phyloP scores from a whole-genome alignment of 179 eudicot species.

The Beta corolliflora region DNA sequence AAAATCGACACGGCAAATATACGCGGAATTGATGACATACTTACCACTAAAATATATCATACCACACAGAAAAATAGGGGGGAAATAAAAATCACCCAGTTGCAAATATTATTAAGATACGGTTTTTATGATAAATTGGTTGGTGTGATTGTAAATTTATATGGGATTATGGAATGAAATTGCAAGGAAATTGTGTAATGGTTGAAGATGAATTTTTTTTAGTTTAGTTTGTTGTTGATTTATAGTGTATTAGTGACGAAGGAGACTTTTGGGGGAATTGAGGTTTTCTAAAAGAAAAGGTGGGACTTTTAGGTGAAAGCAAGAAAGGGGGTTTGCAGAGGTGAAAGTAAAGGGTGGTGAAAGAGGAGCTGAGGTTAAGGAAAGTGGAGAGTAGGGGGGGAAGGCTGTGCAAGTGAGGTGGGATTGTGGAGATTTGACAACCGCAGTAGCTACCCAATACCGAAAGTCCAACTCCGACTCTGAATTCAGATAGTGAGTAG shows the following conservation, averaged over 20 bases:
- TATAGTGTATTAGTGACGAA: not conserved
- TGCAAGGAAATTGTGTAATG: not conserved
- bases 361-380: not conserved
- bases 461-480: no score
- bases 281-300: not conserved
- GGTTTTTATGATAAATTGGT: no score
- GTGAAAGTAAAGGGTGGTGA: not conserved
- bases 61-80: no score
- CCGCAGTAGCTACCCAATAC: no score
- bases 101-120: not conserved
- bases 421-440: constrained; percentile 18
- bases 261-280: not conserved
- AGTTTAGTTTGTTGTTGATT: not conserved
- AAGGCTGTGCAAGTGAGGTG: constrained; percentile 6
- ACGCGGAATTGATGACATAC: constrained; percentile 25
- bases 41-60: no score
- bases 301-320: not conserved
- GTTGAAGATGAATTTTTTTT: no score
- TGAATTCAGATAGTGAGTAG: no score
- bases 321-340: not conserved
- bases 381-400: not conserved
- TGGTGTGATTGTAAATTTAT: no score
- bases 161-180: not conserved
- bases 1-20: constrained; percentile 32
- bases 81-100: no score